These are phyloP conservation scores for Afroboletus lepidellus DNA, from an alignment of 1,284 basidiomycete genomes.

Conservation along the genomic window DNA sequence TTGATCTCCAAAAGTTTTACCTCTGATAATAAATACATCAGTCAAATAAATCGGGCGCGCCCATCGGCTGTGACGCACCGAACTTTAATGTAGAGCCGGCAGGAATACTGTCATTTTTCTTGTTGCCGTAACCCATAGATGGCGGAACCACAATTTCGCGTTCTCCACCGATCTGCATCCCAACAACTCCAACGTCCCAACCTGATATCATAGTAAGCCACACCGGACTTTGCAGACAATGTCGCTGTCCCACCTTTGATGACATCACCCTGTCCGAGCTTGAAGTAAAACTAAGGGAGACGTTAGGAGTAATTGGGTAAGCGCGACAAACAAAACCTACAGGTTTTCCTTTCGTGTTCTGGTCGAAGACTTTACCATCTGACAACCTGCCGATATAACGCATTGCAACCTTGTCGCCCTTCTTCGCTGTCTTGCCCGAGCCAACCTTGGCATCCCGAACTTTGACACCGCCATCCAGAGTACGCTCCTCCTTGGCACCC, in stretches of 20 bases:
- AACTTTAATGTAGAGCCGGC: constrained; percentile 69
- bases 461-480: constrained; percentile 73
- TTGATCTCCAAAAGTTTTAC: constrained; percentile 72
- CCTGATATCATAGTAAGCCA: constrained; percentile 41
- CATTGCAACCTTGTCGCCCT: constrained; percentile 83
- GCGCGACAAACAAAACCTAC: constrained; percentile 41
- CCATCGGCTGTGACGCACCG: constrained; percentile 47
- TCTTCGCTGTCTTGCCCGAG: constrained; percentile 80
- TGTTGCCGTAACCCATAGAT: constrained; percentile 67
- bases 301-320: constrained; percentile 7
- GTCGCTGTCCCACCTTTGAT: constrained; percentile 66
- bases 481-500: constrained; percentile 43
- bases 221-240: neutral
- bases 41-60: neutral
- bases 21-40: constrained; percentile 45
- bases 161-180: constrained; percentile 92
- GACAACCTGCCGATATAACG: constrained; percentile 88
- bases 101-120: constrained; percentile 54
- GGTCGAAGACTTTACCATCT: constrained; percentile 87
- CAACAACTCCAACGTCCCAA: constrained; percentile 90
- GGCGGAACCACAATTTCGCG: constrained; percentile 80
- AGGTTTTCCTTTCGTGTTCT: constrained; percentile 85
- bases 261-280: constrained; percentile 85
- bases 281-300: constrained; percentile 71
- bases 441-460: constrained; percentile 80